phyloP scores from a whole-genome alignment of 805 yeast genomes.

The Metschnikowia rubicola region DNA sequence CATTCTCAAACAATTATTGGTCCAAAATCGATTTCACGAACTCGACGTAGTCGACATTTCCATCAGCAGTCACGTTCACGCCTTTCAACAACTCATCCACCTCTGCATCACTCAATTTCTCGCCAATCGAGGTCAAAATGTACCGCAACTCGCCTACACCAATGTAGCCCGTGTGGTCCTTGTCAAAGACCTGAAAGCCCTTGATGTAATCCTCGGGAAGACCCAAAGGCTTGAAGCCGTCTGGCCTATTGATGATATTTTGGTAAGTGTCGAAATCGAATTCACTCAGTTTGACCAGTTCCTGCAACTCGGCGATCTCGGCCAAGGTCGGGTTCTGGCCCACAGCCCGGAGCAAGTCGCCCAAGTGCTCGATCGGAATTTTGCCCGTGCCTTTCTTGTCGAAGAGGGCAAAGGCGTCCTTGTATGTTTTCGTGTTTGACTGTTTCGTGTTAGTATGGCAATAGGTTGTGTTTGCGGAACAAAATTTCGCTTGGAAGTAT shows the following conservation, averaged over 20 bases:
- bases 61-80: conserved; percentile 88
- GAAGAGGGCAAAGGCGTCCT: conserved; percentile 94
- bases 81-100: conserved; percentile 96
- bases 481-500: too few species aligned
- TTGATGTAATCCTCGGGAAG: conserved; percentile 89
- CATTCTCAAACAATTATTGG: conserved; percentile 46
- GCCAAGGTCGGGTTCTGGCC: conserved; percentile 98
- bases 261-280: conserved; percentile 76
- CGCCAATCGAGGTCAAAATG: conserved; percentile 93
- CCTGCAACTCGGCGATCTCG: conserved; percentile 58
- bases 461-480: too few species aligned
- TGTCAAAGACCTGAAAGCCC: conserved; percentile 93
- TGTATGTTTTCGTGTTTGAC: conserved; percentile 47
- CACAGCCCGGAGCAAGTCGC: conserved; percentile 92
- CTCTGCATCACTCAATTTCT: conserved; percentile 83
- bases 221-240: conserved; percentile 83
- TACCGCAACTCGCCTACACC: conserved; percentile 96
- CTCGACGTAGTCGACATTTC: conserved; percentile 91
- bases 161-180: conserved; percentile 90
- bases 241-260: conserved; percentile 76
- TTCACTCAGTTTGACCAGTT: conserved; percentile 41
- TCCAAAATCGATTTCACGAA: conserved; percentile 91
- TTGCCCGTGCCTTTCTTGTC: conserved; percentile 95
- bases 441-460: conserved; percentile 14
- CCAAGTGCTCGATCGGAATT: conserved; percentile 78